Conservation (phyloP, 2,329 filamentous ascomycete genomes). For the Trichoderma citrinoviride region DNA sequence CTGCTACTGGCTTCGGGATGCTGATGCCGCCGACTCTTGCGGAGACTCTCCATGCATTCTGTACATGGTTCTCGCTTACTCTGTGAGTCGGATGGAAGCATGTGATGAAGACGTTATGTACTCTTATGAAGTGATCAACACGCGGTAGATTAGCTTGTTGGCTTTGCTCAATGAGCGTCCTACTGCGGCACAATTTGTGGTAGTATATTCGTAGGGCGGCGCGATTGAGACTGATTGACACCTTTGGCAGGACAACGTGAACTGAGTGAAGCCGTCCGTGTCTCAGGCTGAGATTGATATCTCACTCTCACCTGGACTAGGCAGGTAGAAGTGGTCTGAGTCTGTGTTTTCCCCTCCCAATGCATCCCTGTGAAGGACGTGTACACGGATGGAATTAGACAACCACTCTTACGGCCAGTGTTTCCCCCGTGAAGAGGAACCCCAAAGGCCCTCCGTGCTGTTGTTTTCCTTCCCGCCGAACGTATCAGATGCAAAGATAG, state of each 20-base stretch:
- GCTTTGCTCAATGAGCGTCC: no score
- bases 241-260: not conserved
- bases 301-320: not conserved
- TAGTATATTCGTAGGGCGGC: not conserved
- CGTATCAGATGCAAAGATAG: no score
- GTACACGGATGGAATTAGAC: not conserved
- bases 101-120: not conserved
- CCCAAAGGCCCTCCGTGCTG: not conserved
- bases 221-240: not conserved
- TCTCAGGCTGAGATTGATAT: conserved; percentile 12
- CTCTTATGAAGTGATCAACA: no score
- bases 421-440: not conserved
- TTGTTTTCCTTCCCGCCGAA: no score
- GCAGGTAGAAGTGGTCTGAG: not conserved
- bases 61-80: not conserved
- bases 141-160: no score
- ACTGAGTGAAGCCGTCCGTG: conserved; percentile 8
- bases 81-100: not conserved
- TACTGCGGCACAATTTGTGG: no score
- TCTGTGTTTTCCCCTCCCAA: not conserved
- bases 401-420: not conserved
- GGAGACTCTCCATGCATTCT: not conserved
- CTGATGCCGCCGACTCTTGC: not conserved
- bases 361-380: conserved; percentile 2
- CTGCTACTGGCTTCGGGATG: not conserved